Percentiles rank a stretch among this genome's conserved stretches.
phyloP scores from a whole-genome alignment of 2,329 filamentous ascomycete species.

The Zarea fungicola region DNA sequence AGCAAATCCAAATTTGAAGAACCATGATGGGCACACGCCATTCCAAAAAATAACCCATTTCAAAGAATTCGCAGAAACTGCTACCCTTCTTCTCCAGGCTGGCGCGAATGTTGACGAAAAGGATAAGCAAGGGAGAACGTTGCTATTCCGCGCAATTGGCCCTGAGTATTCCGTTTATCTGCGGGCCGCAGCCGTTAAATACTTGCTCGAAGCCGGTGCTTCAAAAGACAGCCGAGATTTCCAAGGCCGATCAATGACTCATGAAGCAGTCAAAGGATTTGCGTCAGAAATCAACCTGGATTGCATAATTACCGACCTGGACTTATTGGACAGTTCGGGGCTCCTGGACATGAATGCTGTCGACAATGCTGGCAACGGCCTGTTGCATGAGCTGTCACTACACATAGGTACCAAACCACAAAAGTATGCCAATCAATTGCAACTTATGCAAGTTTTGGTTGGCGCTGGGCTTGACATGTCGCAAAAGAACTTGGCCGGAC shows the following conservation, averaged over 20 bases:
- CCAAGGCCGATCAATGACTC: neutral
- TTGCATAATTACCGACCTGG: neutral
- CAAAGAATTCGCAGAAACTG: neutral
- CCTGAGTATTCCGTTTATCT: neutral
- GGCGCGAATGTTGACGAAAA: slow-evolving; percentile 2
- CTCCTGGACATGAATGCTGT: neutral
- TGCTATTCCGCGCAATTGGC: neutral
- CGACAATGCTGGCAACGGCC: slow-evolving; percentile 4
- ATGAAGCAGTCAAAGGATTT: neutral
- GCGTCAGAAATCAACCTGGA: neutral
- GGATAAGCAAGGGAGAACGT: neutral
- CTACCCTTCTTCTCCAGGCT: neutral
- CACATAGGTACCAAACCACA: neutral
- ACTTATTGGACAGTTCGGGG: neutral
- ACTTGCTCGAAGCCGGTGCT: neutral
- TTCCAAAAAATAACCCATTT: neutral
- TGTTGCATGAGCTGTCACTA: slow-evolving; percentile 2
- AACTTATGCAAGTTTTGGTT: neutral
- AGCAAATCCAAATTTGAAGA: slow-evolving; percentile 4
- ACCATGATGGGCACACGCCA: neutral
- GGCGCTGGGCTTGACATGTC: neutral
- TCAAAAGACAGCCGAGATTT: neutral
- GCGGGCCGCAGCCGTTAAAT: neutral
- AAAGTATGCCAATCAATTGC: neutral
- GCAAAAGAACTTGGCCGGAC: neutral